phyloP scores from a whole-genome alignment of 1,284 basidiomycete genomes.

The Agaricales sp. region DNA sequence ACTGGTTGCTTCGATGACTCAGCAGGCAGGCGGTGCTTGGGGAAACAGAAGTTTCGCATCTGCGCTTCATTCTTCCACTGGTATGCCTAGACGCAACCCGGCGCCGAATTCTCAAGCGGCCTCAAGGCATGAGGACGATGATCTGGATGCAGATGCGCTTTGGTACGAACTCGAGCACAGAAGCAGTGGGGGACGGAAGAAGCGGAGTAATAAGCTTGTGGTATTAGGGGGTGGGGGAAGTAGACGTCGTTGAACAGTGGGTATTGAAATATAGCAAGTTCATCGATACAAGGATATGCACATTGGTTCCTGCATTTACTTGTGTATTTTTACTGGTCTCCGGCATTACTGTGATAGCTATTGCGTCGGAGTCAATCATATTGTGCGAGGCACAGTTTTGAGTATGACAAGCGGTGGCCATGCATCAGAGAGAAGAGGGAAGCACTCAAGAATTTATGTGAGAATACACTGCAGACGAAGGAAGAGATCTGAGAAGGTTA shows the following conservation, averaged over 20 bases:
- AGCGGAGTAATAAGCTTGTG: constrained; percentile 54
- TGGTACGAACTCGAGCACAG: constrained; percentile 74
- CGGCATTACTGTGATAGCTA: too few species aligned
- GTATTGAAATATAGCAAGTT: not conserved
- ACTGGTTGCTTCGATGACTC: constrained; percentile 11
- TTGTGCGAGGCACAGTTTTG: too few species aligned
- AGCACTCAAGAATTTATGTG: too few species aligned
- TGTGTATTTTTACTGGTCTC: constrained; percentile 6
- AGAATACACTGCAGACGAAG: too few species aligned
- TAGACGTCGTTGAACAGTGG: constrained; percentile 23
- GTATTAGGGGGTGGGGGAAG: constrained; percentile 52
- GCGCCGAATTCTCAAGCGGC: constrained; percentile 9
- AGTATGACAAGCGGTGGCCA: too few species aligned
- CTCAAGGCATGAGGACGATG: constrained; percentile 36
- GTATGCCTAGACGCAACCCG: constrained; percentile 12
- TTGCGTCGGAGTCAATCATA: too few species aligned
- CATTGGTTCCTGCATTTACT: constrained; percentile 7
- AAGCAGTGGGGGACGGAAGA: constrained; percentile 43
- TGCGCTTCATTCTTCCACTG: constrained; percentile 40
- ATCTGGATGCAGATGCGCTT: constrained; percentile 70
- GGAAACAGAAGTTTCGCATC: constrained; percentile 71
- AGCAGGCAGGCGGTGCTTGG: constrained; percentile 50
- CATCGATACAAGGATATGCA: not conserved
- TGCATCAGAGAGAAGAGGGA: too few species aligned
- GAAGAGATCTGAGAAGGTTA: too few species aligned